Evolutionary conservation across 2,329 filamentous ascomycete species (phyloP).

Genomic region (Mollisia scopiformis): DNA sequence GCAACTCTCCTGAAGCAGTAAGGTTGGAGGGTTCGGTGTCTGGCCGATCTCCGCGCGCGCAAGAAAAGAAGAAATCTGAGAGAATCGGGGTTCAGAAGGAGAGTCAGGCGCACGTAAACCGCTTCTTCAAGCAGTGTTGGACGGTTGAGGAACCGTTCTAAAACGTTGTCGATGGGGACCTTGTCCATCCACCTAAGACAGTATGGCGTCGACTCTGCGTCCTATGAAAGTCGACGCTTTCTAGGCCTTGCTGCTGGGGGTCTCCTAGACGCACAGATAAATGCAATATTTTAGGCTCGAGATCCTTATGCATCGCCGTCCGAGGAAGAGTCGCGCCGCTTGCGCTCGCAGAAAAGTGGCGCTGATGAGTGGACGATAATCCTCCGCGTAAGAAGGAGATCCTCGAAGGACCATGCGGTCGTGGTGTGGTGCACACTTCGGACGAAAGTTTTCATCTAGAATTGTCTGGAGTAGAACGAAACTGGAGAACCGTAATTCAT

Average conservation of each 20-base stretch:
- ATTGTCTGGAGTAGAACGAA: background rate
- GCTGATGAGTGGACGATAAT: background rate
- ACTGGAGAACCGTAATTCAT: background rate
- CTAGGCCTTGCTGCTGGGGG: background rate
- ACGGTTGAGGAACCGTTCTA: background rate
- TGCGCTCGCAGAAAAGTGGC: background rate
- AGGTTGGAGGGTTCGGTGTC: background rate
- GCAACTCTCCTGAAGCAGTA: background rate
- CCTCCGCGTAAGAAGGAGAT: conserved; percentile 1
- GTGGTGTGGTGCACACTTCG: background rate
- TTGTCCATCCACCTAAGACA: background rate
- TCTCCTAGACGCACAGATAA: background rate
- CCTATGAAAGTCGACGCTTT: conserved; percentile 9
- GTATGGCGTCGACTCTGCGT: background rate
- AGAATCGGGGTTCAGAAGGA: background rate
- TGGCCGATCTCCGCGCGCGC: background rate
- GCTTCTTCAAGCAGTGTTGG: background rate
- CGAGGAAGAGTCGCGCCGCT: background rate
- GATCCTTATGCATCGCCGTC: conserved; percentile 3
- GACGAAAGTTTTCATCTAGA: background rate
- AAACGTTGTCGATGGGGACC: background rate
- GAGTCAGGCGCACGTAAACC: background rate
- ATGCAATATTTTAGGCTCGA: conserved; percentile 5
- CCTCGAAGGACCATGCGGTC: background rate
- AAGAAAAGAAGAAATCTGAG: background rate